Evolutionary conservation across 169 alveolate species (phyloP).

Genomic region (Plasmodium reichenowi): DNA sequence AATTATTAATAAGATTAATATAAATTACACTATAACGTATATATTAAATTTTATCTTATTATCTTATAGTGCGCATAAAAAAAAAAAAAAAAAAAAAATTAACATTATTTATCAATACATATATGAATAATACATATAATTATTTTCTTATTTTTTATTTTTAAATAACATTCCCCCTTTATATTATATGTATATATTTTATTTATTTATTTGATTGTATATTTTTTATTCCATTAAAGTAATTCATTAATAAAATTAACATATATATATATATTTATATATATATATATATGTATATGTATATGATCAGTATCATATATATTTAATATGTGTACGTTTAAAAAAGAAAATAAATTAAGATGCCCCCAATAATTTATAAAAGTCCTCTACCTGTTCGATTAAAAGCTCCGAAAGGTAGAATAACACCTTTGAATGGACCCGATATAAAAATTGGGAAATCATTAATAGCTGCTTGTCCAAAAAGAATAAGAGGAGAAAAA

Average conservation of each 20-base stretch:
- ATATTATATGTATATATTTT: too few relatives aligned
- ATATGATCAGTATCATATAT: neutral
- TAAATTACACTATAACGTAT: too few relatives aligned
- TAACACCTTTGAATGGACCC: slow-evolving; percentile 80
- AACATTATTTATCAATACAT: too few relatives aligned
- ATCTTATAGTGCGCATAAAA: too few relatives aligned
- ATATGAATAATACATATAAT: too few relatives aligned
- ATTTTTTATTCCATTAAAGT: neutral
- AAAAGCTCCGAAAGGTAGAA: slow-evolving; percentile 87
- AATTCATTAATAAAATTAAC: neutral
- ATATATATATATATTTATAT: neutral
- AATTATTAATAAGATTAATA: too few relatives aligned
- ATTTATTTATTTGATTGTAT: neutral
- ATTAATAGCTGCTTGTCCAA: slow-evolving; percentile 83
- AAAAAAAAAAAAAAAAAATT: too few relatives aligned
- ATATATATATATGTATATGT: slow-evolving; percentile 6
- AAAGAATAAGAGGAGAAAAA: slow-evolving; percentile 84
- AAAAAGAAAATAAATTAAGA: slow-evolving; percentile 5
- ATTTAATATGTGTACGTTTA: neutral
- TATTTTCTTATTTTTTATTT: too few relatives aligned
- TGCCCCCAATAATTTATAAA: slow-evolving; percentile 87
- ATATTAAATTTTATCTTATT: too few relatives aligned
- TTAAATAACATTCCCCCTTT: too few relatives aligned
- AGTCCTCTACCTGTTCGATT: slow-evolving; percentile 83
- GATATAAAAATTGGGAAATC: slow-evolving; percentile 84